A percentile compares a stretch with the other conserved stretches of the same genome.
Evolutionary conservation across 768 basidiomycete genomes (phyloP).

Genomic region (Coprinopsis marcescibilis): DNA sequence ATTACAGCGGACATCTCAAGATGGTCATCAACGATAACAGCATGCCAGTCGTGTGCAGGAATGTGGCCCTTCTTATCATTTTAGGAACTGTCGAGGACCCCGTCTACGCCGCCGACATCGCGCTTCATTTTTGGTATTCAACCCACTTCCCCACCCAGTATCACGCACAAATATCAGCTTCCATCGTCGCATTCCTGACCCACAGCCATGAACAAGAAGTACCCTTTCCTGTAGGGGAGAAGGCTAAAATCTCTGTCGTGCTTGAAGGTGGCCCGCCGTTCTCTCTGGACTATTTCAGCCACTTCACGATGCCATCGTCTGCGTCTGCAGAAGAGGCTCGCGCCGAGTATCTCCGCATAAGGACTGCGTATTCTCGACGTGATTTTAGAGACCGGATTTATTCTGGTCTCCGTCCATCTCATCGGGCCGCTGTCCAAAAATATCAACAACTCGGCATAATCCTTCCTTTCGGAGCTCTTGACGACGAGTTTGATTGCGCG

Average conservation of each 20-base stretch:
- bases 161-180: constrained; percentile 12
- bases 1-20: constrained; percentile 33
- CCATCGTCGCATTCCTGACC: constrained; percentile 16
- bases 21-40: constrained; percentile 39
- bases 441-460: constrained; percentile 37
- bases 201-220: neutral
- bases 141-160: constrained; percentile 33
- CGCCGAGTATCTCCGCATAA: constrained; percentile 26
- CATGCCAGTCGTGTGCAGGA: constrained; percentile 28
- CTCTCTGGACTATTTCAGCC: too few relatives aligned
- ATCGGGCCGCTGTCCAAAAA: constrained; percentile 37
- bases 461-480: constrained; percentile 42
- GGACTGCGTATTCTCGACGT: constrained; percentile 27
- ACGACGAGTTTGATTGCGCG: constrained; percentile 32
- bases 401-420: constrained; percentile 30
- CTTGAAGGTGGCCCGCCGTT: too few relatives aligned
- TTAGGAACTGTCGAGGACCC: constrained; percentile 29
- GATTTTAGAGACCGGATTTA: constrained; percentile 37
- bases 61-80: constrained; percentile 36
- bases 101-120: constrained; percentile 33
- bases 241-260: too few relatives aligned
- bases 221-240: neutral
- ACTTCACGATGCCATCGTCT: too few relatives aligned
- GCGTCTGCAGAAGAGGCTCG: constrained; percentile 21
- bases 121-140: constrained; percentile 47